These are phyloP conservation scores for Pythium phragmiticola DNA, from an alignment of 352 stramenopile species.

Conservation along the genomic window DNA sequence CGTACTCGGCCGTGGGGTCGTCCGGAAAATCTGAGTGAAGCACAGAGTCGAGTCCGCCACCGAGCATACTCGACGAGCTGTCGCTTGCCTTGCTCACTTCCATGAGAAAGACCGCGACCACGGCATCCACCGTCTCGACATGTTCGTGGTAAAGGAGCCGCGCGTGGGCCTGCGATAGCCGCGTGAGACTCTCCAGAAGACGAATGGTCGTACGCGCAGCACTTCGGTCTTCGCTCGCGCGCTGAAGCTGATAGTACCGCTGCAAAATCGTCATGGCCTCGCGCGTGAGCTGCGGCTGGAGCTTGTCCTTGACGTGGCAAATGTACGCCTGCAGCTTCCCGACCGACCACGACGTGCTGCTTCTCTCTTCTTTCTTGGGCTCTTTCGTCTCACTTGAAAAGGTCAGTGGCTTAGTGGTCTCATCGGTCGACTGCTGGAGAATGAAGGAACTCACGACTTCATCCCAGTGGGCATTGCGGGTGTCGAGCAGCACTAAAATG, in stretches of 20 bases:
- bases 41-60: conserved; percentile 57
- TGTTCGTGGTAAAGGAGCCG: conserved; percentile 73
- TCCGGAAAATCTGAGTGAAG: conserved; percentile 69
- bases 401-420: conserved; percentile 9
- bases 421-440: conserved; percentile 80
- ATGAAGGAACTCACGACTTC: conserved; percentile 94
- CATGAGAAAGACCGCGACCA: conserved; percentile 79
- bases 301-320: conserved; percentile 87
- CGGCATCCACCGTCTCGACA: conserved; percentile 70
- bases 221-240: conserved; percentile 59
- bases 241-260: conserved; percentile 89
- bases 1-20: conserved; percentile 60
- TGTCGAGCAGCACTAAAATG: conserved; percentile 95
- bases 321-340: conserved; percentile 93
- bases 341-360: conserved; percentile 65
- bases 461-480: conserved; percentile 86
- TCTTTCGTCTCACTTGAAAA: conserved; percentile 20
- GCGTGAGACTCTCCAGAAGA: conserved; percentile 94
- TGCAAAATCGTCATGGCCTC: conserved; percentile 87
- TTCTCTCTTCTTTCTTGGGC: conserved; percentile 12
- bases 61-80: conserved; percentile 51
- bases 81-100: conserved; percentile 74
- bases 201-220: conserved; percentile 90
- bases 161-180: conserved; percentile 91
- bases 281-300: conserved; percentile 80